Evolutionary conservation across 768 basidiomycete species (phyloP).

Genomic region (Agaricus blazei): DNA sequence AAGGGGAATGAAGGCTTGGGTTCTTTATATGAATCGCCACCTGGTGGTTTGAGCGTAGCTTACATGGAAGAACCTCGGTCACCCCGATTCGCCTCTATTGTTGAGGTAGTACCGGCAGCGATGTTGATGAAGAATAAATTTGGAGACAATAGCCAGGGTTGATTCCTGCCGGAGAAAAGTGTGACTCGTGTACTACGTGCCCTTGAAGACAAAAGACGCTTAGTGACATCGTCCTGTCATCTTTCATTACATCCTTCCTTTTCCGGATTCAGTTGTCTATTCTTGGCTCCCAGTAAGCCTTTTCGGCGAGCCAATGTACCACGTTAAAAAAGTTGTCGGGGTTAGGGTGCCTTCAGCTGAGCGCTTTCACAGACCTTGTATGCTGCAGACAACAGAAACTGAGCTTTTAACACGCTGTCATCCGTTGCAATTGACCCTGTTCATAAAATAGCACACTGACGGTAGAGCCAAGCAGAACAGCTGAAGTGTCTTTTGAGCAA

Average conservation of each 20-base stretch:
- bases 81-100: constrained; percentile 4
- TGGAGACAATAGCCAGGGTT: constrained; percentile 7
- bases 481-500: too few species aligned
- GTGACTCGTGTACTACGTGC: neutral
- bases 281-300: neutral
- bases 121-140: neutral
- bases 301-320: too few species aligned
- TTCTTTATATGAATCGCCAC: neutral
- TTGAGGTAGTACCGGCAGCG: neutral
- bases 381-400: too few species aligned
- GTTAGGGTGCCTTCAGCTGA: too few species aligned
- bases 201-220: constrained; percentile 7
- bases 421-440: too few species aligned
- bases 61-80: neutral
- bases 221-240: neutral
- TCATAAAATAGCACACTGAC: too few species aligned
- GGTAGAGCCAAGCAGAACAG: too few species aligned
- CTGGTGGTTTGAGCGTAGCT: neutral
- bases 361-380: too few species aligned
- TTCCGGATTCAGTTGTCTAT: neutral
- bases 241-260: neutral
- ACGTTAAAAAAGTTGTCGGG: too few species aligned
- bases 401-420: too few species aligned
- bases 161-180: neutral
- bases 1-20: neutral